Conservation (phyloP, 495 filamentous ascomycete genomes). For the Lasiosphaeris hirsuta region DNA sequence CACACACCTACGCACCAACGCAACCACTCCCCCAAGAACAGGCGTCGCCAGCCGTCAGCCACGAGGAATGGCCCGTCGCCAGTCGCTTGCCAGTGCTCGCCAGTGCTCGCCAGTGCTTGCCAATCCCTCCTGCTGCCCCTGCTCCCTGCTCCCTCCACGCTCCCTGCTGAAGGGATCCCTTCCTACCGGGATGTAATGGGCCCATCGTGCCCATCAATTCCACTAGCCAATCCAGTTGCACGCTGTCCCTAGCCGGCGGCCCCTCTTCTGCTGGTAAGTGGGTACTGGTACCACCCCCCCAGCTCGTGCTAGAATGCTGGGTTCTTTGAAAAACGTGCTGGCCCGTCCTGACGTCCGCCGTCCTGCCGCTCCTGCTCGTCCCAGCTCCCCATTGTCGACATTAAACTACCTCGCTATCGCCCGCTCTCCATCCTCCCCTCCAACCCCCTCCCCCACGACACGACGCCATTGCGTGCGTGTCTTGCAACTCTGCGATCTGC, state of each 20-base stretch:
- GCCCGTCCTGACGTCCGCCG: constrained; percentile 24
- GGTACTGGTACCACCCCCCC: not conserved
- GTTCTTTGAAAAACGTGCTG: constrained; percentile 38
- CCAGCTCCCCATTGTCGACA: constrained; percentile 4
- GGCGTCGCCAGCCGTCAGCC: not conserved
- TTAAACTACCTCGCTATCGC: not conserved
- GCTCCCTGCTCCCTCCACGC: not conserved
- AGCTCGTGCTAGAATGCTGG: constrained; percentile 21
- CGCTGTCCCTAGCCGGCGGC: not conserved
- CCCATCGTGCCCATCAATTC: constrained; percentile 13
- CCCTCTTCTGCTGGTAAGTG: constrained; percentile 7
- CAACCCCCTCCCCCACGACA: not conserved
- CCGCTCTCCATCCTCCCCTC: constrained; percentile 11
- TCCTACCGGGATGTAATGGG: constrained; percentile 10
- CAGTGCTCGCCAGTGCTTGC: no score
- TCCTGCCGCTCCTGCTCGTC: constrained; percentile 12
- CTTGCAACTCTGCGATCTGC: not conserved
- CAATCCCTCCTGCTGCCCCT: constrained; percentile 12
- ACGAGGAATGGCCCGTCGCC: constrained; percentile 1
- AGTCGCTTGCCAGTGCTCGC: constrained; percentile 10
- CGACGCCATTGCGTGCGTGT: not conserved
- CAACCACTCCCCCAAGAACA: no score
- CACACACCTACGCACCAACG: no score
- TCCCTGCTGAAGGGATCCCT: constrained; percentile 1
- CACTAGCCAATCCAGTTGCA: constrained; percentile 13